Conservation (phyloP, 2,329 filamentous ascomycete genomes). For the Paradendryphiella salina region DNA sequence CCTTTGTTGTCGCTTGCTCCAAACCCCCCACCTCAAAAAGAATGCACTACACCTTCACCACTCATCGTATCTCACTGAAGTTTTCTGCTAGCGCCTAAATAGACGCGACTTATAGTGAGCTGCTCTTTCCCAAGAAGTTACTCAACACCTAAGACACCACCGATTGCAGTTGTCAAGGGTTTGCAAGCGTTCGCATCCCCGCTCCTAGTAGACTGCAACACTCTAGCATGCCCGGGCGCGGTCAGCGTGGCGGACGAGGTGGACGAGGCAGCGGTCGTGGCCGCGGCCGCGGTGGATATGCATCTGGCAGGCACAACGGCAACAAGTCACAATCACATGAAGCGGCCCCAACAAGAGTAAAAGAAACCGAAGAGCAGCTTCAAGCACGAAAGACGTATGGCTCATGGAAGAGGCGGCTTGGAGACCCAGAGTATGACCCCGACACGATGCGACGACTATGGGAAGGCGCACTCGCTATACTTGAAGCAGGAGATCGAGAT, state of each 20-base stretch:
- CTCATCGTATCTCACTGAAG: not conserved
- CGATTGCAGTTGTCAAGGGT: not conserved
- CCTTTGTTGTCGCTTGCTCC: not conserved
- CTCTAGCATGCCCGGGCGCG: not conserved
- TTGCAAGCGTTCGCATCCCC: not conserved
- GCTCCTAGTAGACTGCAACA: not conserved
- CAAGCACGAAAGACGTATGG: constrained; percentile 31
- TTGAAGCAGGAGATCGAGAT: constrained; percentile 37
- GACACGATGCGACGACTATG: constrained; percentile 31
- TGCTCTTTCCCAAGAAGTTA: not conserved
- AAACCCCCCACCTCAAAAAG: not conserved
- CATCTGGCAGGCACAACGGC: not conserved
- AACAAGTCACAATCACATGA: not conserved
- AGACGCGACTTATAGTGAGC: not conserved
- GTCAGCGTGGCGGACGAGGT: not conserved
- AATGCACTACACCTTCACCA: not conserved
- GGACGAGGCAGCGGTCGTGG: constrained; percentile 3
- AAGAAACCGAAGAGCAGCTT: constrained; percentile 30
- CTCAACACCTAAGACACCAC: not conserved
- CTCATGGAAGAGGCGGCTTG: constrained; percentile 35
- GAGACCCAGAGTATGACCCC: constrained; percentile 20
- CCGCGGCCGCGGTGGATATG: not conserved
- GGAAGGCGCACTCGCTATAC: constrained; percentile 33
- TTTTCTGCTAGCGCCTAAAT: not conserved
- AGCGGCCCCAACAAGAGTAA: not conserved